A percentile compares a stretch with the other conserved stretches of the same genome.
Conservation (phyloP, 2,329 filamentous ascomycete species). For the Aspergillus alliaceus region DNA sequence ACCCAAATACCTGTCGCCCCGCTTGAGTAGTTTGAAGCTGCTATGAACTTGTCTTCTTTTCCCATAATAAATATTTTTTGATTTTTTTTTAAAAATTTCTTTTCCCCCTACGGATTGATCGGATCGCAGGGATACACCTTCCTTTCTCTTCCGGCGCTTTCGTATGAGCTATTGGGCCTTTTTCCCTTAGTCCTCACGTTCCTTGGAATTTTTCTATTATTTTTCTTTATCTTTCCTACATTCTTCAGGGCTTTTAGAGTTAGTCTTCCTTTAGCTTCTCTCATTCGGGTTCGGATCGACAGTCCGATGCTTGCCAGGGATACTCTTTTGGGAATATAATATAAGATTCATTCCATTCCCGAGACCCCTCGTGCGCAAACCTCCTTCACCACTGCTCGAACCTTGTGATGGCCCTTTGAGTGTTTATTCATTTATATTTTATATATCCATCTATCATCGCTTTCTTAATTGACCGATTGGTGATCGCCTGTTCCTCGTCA, state of each 20-base stretch:
- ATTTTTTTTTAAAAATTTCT: background rate
- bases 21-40: background rate
- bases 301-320: background rate
- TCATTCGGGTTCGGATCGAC: background rate
- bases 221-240: background rate
- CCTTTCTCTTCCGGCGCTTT: background rate
- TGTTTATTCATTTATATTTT: no score
- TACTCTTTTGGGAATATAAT: slow-evolving; percentile 1
- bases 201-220: background rate
- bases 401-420: no score
- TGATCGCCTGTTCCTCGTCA: background rate
- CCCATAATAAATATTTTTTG: background rate
- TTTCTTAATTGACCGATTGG: background rate
- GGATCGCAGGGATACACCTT: background rate
- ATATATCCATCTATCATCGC: no score
- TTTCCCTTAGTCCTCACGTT: no score
- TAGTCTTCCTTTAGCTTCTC: background rate
- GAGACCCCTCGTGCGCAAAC: background rate
- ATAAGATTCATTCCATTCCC: background rate
- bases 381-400: background rate
- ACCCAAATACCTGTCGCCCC: background rate
- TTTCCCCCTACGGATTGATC: background rate
- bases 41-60: background rate
- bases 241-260: background rate
- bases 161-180: no score